Percentiles rank a stretch among this genome's conserved stretches.
Evolutionary conservation across 1,139 yeast species (phyloP).

Genomic region (Kurtzmaniella quercitrusa): DNA sequence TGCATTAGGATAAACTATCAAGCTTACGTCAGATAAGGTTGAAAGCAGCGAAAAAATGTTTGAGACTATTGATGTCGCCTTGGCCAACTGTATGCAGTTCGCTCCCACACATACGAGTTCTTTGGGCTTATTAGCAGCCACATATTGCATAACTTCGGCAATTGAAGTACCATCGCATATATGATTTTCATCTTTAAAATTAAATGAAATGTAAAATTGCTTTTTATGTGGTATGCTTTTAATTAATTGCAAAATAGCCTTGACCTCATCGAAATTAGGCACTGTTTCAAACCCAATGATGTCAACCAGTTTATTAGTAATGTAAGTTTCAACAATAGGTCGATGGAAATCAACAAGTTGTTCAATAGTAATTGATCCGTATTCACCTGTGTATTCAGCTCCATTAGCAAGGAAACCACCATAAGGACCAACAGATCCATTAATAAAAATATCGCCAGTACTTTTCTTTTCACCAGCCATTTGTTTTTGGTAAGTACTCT

Average conservation of each 20-base stretch:
- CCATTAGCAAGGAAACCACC: conserved; percentile 67
- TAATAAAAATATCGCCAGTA: conserved; percentile 23
- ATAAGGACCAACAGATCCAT: conserved; percentile 71
- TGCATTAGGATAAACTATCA: conserved; percentile 38
- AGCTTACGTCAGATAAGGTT: conserved; percentile 12
- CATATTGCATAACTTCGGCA: conserved; percentile 17
- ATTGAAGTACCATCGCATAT: conserved; percentile 34
- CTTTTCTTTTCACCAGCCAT: conserved; percentile 11
- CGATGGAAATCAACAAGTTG: conserved; percentile 44
- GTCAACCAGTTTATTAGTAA: conserved; percentile 39
- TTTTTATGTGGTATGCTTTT: conserved; percentile 10
- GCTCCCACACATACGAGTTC: conserved; percentile 34
- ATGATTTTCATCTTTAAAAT: conserved; percentile 19
- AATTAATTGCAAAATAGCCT: conserved; percentile 25
- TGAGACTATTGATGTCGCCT: conserved; percentile 17
- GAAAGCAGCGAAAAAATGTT: conserved; percentile 13
- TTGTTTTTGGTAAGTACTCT: conserved; percentile 4
- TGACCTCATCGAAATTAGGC: conserved; percentile 51
- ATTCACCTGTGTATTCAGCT: conserved; percentile 65
- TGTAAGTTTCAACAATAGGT: conserved; percentile 40
- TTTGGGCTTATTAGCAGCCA: conserved; percentile 1
- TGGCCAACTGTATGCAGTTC: conserved; percentile 33
- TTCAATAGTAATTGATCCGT: conserved; percentile 26
- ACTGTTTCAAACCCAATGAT: conserved; percentile 63
- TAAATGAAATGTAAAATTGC: conserved; percentile 26